Evolutionary conservation across 1,139 yeast genomes (phyloP).

Genomic region (Zygotorulaspora mrakii): DNA sequence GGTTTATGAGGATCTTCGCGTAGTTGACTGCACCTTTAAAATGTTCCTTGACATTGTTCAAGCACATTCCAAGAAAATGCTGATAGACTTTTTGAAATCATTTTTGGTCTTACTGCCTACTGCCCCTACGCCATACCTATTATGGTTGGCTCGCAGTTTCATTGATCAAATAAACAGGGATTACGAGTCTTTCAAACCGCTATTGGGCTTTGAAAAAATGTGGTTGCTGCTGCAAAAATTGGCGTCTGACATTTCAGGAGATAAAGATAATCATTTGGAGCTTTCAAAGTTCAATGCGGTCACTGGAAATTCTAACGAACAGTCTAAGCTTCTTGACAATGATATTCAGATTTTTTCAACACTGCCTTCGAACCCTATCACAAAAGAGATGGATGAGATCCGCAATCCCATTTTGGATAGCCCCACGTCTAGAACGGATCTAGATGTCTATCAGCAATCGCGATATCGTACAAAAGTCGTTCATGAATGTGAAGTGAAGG

Average conservation of each 20-base stretch:
- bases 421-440: too few relatives aligned
- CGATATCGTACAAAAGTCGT: too few relatives aligned
- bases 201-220: too few relatives aligned
- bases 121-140: not conserved
- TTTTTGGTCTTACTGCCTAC: not conserved
- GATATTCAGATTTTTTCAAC: too few relatives aligned
- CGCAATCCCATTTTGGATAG: too few relatives aligned
- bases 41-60: constrained; percentile 5
- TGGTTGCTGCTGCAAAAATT: too few relatives aligned
- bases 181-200: not conserved
- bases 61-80: not conserved
- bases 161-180: not conserved
- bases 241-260: not conserved
- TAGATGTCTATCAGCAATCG: too few relatives aligned
- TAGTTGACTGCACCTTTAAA: constrained; percentile 1
- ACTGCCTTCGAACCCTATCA: too few relatives aligned
- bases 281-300: not conserved
- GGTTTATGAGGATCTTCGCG: constrained; percentile 2
- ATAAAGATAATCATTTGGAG: not conserved
- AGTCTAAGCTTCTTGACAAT: too few relatives aligned
- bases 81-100: not conserved
- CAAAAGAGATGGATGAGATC: too few relatives aligned
- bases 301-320: too few relatives aligned
- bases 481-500: too few relatives aligned
- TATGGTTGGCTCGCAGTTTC: not conserved